A percentile compares a stretch with the other conserved stretches of the same genome.
These are phyloP conservation scores for Xylariomycetidae sp. DNA, from an alignment of 2,329 filamentous ascomycete species.

Conservation along the genomic window DNA sequence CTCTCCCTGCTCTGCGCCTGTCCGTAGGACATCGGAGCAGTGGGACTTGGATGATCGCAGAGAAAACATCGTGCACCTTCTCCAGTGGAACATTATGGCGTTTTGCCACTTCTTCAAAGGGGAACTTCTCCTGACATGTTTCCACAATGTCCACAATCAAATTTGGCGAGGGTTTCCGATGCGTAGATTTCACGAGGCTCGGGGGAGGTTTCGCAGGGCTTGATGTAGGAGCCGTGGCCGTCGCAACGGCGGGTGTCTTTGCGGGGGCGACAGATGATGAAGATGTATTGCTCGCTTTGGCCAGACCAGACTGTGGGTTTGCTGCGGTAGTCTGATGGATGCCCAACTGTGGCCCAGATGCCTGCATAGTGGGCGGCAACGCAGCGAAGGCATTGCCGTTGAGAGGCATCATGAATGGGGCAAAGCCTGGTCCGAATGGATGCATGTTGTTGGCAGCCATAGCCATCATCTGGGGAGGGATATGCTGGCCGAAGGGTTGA, in stretches of 20 bases:
- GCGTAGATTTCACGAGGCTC: slow-evolving; percentile 22
- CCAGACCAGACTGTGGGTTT: background rate
- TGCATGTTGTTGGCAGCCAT: slow-evolving; percentile 17
- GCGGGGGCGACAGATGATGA: background rate
- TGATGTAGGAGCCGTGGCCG: background rate
- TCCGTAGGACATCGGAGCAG: slow-evolving; percentile 40
- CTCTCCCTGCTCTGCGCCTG: slow-evolving; percentile 33
- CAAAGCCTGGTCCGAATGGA: slow-evolving; percentile 13
- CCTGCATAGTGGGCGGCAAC: slow-evolving; percentile 10
- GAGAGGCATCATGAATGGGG: slow-evolving; percentile 23
- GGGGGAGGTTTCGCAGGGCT: slow-evolving; percentile 17
- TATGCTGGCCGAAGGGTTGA: slow-evolving; percentile 17
- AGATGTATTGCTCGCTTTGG: background rate
- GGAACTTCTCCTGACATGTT: slow-evolving; percentile 39
- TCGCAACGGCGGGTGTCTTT: background rate
- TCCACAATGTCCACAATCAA: slow-evolving; percentile 44
- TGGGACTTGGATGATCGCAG: slow-evolving; percentile 42
- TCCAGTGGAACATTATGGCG: slow-evolving; percentile 36
- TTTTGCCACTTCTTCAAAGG: slow-evolving; percentile 38
- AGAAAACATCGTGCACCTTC: slow-evolving; percentile 41
- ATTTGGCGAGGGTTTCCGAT: slow-evolving; percentile 30
- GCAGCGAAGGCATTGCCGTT: slow-evolving; percentile 13
- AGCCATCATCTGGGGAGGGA: slow-evolving; percentile 22
- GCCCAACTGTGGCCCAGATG: background rate
- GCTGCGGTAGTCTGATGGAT: background rate